These are phyloP conservation scores for Clitopilus hobsonii DNA, from an alignment of 768 basidiomycete genomes.

Conservation along the genomic window DNA sequence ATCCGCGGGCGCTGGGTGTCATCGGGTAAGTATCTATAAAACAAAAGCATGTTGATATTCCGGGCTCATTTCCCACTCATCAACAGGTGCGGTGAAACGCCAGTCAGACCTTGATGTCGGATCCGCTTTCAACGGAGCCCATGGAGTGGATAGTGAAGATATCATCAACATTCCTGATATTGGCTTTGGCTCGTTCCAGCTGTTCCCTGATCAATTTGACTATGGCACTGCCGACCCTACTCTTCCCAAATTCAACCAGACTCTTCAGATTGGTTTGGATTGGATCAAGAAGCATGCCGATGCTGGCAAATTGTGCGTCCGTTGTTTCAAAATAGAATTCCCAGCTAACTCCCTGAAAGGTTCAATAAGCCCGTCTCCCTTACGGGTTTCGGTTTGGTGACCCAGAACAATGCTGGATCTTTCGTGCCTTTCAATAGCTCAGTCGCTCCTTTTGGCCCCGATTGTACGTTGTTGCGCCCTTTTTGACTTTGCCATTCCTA, in stretches of 20 bases:
- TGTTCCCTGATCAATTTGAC: conserved; percentile 65
- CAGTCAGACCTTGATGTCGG: conserved; percentile 31
- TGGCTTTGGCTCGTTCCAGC: conserved; percentile 53
- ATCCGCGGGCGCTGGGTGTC: conserved; percentile 61
- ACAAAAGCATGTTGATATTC: neutral
- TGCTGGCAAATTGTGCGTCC: conserved; percentile 35
- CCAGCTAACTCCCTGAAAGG: conserved; percentile 23
- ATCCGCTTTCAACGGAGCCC: conserved; percentile 55
- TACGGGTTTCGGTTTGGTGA: conserved; percentile 60
- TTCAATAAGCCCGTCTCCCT: conserved; percentile 51
- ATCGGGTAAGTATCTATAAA: conserved; percentile 41
- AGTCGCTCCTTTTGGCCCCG: conserved; percentile 33
- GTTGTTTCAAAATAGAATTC: neutral
- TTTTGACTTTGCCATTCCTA: neutral
- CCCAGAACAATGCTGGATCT: conserved; percentile 41
- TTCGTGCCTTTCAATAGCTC: conserved; percentile 64
- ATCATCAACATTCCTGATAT: conserved; percentile 53
- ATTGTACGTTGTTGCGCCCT: conserved; percentile 6
- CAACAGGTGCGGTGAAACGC: neutral
- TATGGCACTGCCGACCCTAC: conserved; percentile 47
- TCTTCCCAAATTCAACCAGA: conserved; percentile 47
- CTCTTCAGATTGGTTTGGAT: conserved; percentile 40
- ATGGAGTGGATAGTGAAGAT: conserved; percentile 64
- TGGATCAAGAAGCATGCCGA: conserved; percentile 54
- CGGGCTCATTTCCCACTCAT: neutral